Evolutionary conservation across 495 filamentous ascomycete genomes (phyloP), one percentile per base, ranked within the genome.

Genomic region (Paragyromitra xinjiangensis): DNA sequence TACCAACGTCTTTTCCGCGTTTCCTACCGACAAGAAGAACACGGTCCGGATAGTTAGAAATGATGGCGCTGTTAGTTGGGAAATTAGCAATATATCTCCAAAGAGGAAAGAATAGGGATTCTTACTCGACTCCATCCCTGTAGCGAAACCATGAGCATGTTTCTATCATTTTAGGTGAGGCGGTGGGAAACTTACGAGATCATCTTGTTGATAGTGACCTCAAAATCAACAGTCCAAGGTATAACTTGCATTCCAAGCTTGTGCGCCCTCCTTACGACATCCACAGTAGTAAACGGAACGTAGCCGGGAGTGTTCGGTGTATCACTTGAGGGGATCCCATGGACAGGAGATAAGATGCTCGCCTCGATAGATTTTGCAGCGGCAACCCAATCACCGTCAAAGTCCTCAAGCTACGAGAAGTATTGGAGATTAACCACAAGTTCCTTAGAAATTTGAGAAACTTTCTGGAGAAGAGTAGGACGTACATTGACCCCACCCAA

Each of bases 141-240:
- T 48, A 53, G 48, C 66, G 22, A 2, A 62, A 53, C 64, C 12
- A 24, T 78, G 53, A 71, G 75, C 12, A 34, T 39, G 12, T 4
- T 22, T 56, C 39, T 34, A 5, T n/a, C 2, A 19, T 9, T 69
- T 22, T 22, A 22, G 22, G 45, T n/a, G 29, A 7, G 14, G 3
- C 40, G 63, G 44, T 0, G 29, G n/a, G 62, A 69, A 58, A 73
- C 82, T 72, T 78, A 65, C 65, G 44, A 65, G 8, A 83, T 78
- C 69, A 83, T n/a, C 64, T 82, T 82, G 8, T 70, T 56, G 19
- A 83, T 83, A 24, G 80, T 83, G 26, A 63, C 51, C 56, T 83
- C 82, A 70, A 80, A 81, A 64, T 83, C 82, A 40, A 82, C 82
- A 6, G 82, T 82, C 82, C 82, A 83, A 26, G 82, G 80, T 12